phyloP scores from a whole-genome alignment of 495 filamentous ascomycete genomes.

The Penicillium cataractarum region DNA sequence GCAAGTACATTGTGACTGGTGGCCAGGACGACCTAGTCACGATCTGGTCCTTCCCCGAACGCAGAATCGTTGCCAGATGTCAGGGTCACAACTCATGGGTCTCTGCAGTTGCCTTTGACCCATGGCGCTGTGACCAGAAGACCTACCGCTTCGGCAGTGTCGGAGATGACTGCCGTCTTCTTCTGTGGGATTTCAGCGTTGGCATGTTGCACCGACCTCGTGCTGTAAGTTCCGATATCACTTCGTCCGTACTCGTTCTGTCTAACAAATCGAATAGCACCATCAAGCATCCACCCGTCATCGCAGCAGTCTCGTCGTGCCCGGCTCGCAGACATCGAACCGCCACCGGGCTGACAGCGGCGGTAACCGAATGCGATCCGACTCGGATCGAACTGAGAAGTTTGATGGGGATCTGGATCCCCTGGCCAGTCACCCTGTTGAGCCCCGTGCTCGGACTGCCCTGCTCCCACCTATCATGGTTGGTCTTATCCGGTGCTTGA shows the following conservation, averaged over 20 bases:
- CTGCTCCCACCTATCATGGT: conserved; percentile 94
- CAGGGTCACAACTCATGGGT: conserved; percentile 97
- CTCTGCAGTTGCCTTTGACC: conserved; percentile 88
- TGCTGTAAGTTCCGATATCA: conserved; percentile 56
- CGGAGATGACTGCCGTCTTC: conserved; percentile 85
- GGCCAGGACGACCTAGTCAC: conserved; percentile 94
- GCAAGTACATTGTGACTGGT: conserved; percentile 92
- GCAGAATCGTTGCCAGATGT: conserved; percentile 84
- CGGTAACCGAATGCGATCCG: conserved; percentile 59
- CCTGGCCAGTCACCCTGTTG: conserved; percentile 71
- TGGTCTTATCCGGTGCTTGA: conserved; percentile 22
- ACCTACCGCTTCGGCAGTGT: conserved; percentile 96
- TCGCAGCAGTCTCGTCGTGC: conserved; percentile 41
- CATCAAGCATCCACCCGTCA: conserved; percentile 46
- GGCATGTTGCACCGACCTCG: conserved; percentile 93
- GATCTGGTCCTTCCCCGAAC: conserved; percentile 89
- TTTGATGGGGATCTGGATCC: conserved; percentile 49
- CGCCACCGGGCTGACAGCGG: conserved; percentile 74
- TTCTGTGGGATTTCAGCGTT: conserved; percentile 97
- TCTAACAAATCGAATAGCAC: conserved; percentile 48
- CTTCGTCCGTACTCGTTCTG: neutral
- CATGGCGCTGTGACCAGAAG: conserved; percentile 91
- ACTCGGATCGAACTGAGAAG: conserved; percentile 65
- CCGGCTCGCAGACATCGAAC: conserved; percentile 65
- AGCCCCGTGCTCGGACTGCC: conserved; percentile 76